These are phyloP conservation scores for Leptographium procerum DNA, from an alignment of 2,329 filamentous ascomycete genomes.

Conservation along the genomic window DNA sequence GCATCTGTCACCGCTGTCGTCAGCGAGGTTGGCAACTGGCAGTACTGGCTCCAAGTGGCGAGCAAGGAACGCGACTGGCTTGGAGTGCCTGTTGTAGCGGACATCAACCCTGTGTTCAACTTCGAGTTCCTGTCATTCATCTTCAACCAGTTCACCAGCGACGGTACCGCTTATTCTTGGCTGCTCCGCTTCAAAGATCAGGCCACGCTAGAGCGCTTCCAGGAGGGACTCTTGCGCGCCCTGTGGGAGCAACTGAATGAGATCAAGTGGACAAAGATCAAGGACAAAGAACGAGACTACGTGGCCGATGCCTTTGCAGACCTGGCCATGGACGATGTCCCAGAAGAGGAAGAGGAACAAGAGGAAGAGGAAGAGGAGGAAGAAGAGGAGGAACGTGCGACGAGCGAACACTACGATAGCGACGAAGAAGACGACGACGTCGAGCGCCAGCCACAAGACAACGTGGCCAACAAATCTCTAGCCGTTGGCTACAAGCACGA, in stretches of 20 bases:
- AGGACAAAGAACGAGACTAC: constrained; percentile 87
- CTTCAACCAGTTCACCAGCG: constrained; percentile 88
- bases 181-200: constrained; percentile 84
- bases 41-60: constrained; percentile 87
- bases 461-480: constrained; percentile 82
- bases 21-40: constrained; percentile 78
- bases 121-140: constrained; percentile 99
- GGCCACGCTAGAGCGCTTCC: constrained; percentile 69
- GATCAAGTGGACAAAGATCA: constrained; percentile 85
- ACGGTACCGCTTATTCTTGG: constrained; percentile 92
- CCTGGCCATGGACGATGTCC: constrained; percentile 75
- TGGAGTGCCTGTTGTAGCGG: constrained; percentile 71
- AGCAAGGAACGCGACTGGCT: constrained; percentile 72
- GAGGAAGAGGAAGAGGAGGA: constrained; percentile 32
- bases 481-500: constrained; percentile 97
- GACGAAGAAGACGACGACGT: constrained; percentile 70
- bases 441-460: constrained; percentile 53
- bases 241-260: constrained; percentile 95
- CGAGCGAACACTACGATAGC: constrained; percentile 44
- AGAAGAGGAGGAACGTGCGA: constrained; percentile 42
- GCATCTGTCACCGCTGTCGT: constrained; percentile 65
- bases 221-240: constrained; percentile 88
- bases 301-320: constrained; percentile 94
- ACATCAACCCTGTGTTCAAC: constrained; percentile 97
- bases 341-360: constrained; percentile 27